Conservation (phyloP, 2,329 filamentous ascomycete genomes). For the Xylaria multiplex region DNA sequence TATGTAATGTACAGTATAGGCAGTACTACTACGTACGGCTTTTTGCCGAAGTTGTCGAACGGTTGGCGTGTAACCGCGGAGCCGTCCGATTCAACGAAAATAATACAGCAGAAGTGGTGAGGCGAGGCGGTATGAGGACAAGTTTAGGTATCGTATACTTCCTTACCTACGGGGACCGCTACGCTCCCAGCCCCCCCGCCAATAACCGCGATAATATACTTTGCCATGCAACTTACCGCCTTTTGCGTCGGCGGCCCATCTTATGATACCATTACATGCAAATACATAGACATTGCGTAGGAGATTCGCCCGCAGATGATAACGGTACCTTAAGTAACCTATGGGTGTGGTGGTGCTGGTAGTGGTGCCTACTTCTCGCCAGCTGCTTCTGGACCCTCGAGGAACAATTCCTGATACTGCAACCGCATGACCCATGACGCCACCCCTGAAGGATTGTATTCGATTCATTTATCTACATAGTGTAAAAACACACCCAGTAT, state of each 20-base stretch:
- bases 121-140: slow-evolving; percentile 4
- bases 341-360: neutral
- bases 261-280: slow-evolving; percentile 1
- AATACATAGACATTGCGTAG: too few species aligned
- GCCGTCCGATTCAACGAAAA: slow-evolving; percentile 24
- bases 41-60: slow-evolving; percentile 1
- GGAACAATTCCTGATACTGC: slow-evolving; percentile 1
- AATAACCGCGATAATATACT: slow-evolving; percentile 22
- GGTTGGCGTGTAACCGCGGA: slow-evolving; percentile 27
- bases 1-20: neutral
- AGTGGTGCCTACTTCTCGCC: slow-evolving; percentile 10
- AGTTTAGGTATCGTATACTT: neutral
- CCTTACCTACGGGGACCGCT: neutral
- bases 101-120: neutral
- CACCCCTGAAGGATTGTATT: slow-evolving; percentile 1
- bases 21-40: slow-evolving; percentile 11
- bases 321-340: too few species aligned
- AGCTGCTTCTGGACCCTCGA: slow-evolving; percentile 16
- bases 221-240: slow-evolving; percentile 33
- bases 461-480: too few species aligned
- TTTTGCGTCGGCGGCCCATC: slow-evolving; percentile 28
- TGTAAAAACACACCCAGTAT: too few species aligned
- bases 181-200: neutral
- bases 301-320: too few species aligned
- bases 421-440: slow-evolving; percentile 31